These are phyloP conservation scores for Ambrosia artemisiifolia DNA, from an alignment of 129 eudicot species.

Conservation along the genomic window DNA sequence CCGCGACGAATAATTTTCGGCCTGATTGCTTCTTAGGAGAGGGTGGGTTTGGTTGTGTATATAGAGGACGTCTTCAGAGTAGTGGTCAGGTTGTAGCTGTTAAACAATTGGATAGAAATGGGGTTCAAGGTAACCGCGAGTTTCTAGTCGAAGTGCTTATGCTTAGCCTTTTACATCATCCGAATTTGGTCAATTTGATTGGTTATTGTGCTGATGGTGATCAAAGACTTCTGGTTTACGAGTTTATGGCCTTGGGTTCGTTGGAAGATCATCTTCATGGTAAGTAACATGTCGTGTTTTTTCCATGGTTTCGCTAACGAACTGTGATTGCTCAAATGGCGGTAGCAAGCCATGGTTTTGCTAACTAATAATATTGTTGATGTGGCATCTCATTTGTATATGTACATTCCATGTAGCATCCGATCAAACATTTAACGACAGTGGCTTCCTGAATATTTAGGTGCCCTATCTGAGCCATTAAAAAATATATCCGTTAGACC, in stretches of 20 bases:
- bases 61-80: conserved; percentile 63
- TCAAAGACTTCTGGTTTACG: conserved; percentile 76
- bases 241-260: conserved; percentile 73
- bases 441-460: too few relatives aligned
- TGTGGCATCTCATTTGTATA: too few relatives aligned
- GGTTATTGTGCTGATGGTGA: conserved; percentile 80
- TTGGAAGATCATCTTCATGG: conserved; percentile 76
- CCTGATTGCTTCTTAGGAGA: conserved; percentile 65
- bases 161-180: conserved; percentile 77
- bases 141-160: conserved; percentile 71
- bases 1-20: conserved; percentile 59
- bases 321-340: too few relatives aligned
- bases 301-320: background rate
- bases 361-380: too few relatives aligned
- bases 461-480: too few relatives aligned
- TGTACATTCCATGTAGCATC: too few relatives aligned
- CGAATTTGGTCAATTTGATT: conserved; percentile 64
- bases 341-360: too few relatives aligned
- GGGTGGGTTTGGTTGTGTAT: conserved; percentile 88
- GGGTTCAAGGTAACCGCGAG: conserved; percentile 78
- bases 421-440: too few relatives aligned
- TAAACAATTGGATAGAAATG: conserved; percentile 70
- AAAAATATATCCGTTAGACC: too few relatives aligned
- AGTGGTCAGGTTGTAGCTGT: conserved; percentile 68
- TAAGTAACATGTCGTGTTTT: background rate